Base-by-base conservation (phyloP, 805 yeast genomes). In the Wickerhamomyces pijperi region DNA sequence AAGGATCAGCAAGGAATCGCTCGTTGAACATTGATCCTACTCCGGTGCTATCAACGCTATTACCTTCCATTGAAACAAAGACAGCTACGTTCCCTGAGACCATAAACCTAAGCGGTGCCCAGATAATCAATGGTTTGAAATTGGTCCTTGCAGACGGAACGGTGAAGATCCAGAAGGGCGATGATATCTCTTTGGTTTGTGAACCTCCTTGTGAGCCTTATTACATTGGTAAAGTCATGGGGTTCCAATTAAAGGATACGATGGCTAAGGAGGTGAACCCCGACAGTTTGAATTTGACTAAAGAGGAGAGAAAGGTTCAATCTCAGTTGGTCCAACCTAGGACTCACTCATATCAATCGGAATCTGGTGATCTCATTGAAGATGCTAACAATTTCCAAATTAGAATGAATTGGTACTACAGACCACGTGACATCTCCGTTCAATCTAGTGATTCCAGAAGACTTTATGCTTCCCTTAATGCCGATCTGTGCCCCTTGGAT, bases 131-230 rank as follows among this genome's bases (percentile, higher is more conserved):
- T 39, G 44, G 47, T 16, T 32, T 46, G 1, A 46, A 38, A 19
- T 42, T 56, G 2, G 40, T 42, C 12, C 39, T 50, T 19, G 42
- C 38, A 28, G 44, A 49, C 25, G 58, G 56, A 36, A 19, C 6
- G 23, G 9, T 41, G 19, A 29, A 32, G 3, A 28, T 64, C 9
- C 47, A 47, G 35, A 46, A 51, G 32, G 52, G 61, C 39, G 94
- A 87, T 41, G 76, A 68, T 42, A 79, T 87, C 9, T 87, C 82
- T 55, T 76, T 88, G 77, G 70, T 88, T 12, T 76, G 92, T 45
- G 96, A 86, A 56, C 95, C 95, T 1, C 86, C 95, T 0, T 92
- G 95, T 2, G 96, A 86, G 50, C 97, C 97, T 0, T 92, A 82
- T 63, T 84, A 86, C 51, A 72, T 92, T 34, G 97, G 94, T 1